Evolutionary conservation across 1,284 basidiomycete species (phyloP).

Genomic region (Bondarzewia mesenterica): DNA sequence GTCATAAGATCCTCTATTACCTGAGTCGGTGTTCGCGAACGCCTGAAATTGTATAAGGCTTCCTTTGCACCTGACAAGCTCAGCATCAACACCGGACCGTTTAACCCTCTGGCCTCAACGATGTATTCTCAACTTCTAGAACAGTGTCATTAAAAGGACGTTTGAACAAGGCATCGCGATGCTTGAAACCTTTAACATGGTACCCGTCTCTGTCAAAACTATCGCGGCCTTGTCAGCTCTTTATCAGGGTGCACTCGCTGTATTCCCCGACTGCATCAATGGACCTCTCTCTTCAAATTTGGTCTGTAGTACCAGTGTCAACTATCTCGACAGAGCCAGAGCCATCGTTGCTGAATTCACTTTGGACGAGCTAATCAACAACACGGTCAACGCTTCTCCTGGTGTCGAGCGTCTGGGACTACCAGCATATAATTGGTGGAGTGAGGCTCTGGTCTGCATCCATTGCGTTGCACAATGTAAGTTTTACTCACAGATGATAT

Average conservation of each 20-base stretch:
- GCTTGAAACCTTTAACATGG: too few relatives aligned
- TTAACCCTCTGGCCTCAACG: neutral
- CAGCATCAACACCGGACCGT: neutral
- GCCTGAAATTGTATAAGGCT: neutral
- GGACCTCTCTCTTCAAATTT: conserved; percentile 35
- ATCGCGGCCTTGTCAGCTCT: neutral
- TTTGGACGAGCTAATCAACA: conserved; percentile 39
- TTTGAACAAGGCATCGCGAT: too few relatives aligned
- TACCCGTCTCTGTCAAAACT: neutral
- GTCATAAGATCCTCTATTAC: neutral
- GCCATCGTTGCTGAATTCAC: conserved; percentile 41
- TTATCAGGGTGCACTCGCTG: neutral
- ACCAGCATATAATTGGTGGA: conserved; percentile 48
- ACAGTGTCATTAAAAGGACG: too few relatives aligned
- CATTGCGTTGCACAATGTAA: neutral
- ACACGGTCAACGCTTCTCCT: conserved; percentile 38
- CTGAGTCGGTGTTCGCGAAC: neutral
- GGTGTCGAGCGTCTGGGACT: conserved; percentile 44
- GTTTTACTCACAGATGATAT: neutral
- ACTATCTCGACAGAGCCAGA: conserved; percentile 36
- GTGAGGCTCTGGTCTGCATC: conserved; percentile 35
- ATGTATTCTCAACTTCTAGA: neutral
- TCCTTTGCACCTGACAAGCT: neutral
- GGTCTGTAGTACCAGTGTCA: conserved; percentile 40
- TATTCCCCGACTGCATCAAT: conserved; percentile 39